Conservation (phyloP, 805 yeast species). For the Spathaspora boniae region DNA sequence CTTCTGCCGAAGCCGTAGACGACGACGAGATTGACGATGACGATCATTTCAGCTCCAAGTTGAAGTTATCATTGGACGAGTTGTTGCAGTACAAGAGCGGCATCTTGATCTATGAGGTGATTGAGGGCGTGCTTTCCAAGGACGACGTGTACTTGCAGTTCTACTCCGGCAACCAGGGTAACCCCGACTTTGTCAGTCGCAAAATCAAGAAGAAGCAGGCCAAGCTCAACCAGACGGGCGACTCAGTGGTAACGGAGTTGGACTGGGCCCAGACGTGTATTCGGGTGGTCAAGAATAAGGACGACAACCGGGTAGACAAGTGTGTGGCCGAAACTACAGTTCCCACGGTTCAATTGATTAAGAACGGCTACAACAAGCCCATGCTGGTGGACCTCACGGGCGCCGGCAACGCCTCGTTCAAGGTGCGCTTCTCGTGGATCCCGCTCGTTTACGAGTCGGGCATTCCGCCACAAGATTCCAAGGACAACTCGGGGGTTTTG, state of each 20-base stretch:
- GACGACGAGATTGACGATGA: constrained; percentile 34
- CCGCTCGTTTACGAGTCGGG: constrained; percentile 57
- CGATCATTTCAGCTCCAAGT: constrained; percentile 26
- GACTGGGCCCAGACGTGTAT: constrained; percentile 67
- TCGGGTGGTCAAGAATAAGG: constrained; percentile 55
- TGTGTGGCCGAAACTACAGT: constrained; percentile 59
- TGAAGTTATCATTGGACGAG: constrained; percentile 56
- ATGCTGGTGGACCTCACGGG: constrained; percentile 55
- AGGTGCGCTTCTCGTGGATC: constrained; percentile 68
- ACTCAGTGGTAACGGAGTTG: constrained; percentile 71
- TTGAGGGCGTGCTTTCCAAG: constrained; percentile 54
- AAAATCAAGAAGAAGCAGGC: constrained; percentile 43
- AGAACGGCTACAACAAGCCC: constrained; percentile 63
- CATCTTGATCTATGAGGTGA: constrained; percentile 64
- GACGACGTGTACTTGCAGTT: constrained; percentile 67
- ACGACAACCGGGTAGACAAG: constrained; percentile 53
- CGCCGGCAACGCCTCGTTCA: constrained; percentile 48
- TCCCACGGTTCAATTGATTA: constrained; percentile 63
- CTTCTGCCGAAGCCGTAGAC: constrained; percentile 6
- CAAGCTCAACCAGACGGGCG: constrained; percentile 53
- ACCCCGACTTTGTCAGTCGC: constrained; percentile 57
- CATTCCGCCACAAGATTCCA: constrained; percentile 72
- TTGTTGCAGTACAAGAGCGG: constrained; percentile 65
- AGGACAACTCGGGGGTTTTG: constrained; percentile 71
- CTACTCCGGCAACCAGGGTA: constrained; percentile 72